Conservation (phyloP, 805 yeast genomes). For the Monosporozyma aquatica region DNA sequence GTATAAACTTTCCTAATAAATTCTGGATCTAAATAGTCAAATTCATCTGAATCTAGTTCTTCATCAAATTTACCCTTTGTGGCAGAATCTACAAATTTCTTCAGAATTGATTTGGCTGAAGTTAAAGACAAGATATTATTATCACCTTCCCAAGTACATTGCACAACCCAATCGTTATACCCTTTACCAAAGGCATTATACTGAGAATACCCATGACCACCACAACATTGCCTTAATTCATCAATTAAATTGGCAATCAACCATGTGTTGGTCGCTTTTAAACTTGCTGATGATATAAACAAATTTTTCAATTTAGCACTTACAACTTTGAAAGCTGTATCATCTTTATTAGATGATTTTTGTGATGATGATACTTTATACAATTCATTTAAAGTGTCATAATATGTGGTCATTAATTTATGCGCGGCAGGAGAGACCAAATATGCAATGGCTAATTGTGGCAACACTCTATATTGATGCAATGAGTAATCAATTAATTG, state of each 20-base stretch:
- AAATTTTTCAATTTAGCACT: slow-evolving; percentile 54
- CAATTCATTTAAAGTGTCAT: slow-evolving; percentile 41
- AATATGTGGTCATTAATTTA: slow-evolving; percentile 47
- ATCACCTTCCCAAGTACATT: slow-evolving; percentile 98
- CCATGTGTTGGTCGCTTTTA: slow-evolving; percentile 90
- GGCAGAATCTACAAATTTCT: slow-evolving; percentile 33
- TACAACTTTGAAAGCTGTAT: slow-evolving; percentile 36
- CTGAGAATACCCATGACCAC: slow-evolving; percentile 94
- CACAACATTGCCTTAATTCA: slow-evolving; percentile 87
- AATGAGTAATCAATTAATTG: slow-evolving; percentile 79
- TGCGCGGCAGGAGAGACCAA: slow-evolving; percentile 65
- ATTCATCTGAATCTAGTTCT: slow-evolving; percentile 25
- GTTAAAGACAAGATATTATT: slow-evolving; percentile 78
- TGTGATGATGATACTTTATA: slow-evolving; percentile 39
- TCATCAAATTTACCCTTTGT: slow-evolving; percentile 31
- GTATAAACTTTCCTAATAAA: slow-evolving; percentile 21
- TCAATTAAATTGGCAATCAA: slow-evolving; percentile 69
- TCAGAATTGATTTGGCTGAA: slow-evolving; percentile 62
- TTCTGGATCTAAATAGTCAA: slow-evolving; percentile 23
- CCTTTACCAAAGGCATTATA: slow-evolving; percentile 87
- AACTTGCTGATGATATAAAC: slow-evolving; percentile 77
- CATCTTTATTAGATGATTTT: slow-evolving; percentile 14
- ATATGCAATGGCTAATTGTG: slow-evolving; percentile 72
- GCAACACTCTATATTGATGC: slow-evolving; percentile 81
- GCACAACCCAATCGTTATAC: slow-evolving; percentile 91